Evolutionary conservation across 371 early-diverging fungal genomes (phyloP).

Genomic region (Zancudomyces culisetae): DNA sequence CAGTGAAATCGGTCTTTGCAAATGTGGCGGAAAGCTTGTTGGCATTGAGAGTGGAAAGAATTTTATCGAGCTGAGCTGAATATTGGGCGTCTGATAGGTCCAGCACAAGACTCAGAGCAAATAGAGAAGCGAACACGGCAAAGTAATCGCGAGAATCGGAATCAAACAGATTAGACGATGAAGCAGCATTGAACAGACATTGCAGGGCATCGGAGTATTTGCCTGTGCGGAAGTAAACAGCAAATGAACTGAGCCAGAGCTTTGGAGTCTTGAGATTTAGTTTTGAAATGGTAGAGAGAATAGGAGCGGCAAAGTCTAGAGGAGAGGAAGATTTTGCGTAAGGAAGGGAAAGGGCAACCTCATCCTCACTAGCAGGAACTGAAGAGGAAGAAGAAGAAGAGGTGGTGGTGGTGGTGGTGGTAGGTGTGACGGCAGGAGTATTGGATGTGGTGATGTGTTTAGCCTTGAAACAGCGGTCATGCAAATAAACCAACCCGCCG

Average conservation of each 20-base stretch:
- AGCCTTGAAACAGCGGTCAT: slow-evolving; percentile 23
- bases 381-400: not conserved
- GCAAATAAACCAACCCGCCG: slow-evolving; percentile 41
- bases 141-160: too few relatives aligned
- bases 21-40: too few relatives aligned
- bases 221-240: not conserved
- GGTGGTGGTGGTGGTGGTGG: not conserved
- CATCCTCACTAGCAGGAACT: not conserved
- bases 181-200: too few relatives aligned
- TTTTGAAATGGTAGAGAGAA: not conserved
- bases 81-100: too few relatives aligned
- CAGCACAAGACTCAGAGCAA: too few relatives aligned
- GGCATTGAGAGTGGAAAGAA: too few relatives aligned
- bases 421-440: not conserved
- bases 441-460: not conserved
- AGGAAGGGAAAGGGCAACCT: not conserved
- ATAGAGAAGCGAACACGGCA: too few relatives aligned
- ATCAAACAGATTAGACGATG: too few relatives aligned
- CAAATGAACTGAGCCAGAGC: not conserved
- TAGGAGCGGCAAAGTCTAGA: not conserved
- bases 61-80: too few relatives aligned
- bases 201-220: too few relatives aligned
- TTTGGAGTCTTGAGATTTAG: not conserved
- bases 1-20: too few relatives aligned
- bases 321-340: not conserved